These are phyloP conservation scores for Trichoderma semiorbis DNA, from an alignment of 2,329 filamentous ascomycete species.

Conservation along the genomic window DNA sequence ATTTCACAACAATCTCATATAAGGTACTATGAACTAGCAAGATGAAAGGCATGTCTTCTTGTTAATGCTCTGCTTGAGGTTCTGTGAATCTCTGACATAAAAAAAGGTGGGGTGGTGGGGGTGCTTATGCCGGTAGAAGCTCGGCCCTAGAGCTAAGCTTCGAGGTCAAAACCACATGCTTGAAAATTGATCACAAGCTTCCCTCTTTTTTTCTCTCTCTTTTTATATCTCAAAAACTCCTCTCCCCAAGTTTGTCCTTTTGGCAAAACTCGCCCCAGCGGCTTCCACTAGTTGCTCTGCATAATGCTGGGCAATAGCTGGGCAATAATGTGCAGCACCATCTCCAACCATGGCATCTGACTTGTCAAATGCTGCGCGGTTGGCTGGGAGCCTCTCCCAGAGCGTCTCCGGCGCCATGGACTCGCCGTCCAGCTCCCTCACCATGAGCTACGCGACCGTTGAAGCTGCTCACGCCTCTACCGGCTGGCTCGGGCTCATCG, in stretches of 20 bases:
- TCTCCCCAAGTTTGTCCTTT: conserved; percentile 9
- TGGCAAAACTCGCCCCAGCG: conserved; percentile 18
- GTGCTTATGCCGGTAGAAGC: conserved; percentile 12
- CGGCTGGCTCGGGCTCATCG: conserved; percentile 58
- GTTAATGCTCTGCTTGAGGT: neutral
- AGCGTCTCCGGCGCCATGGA: conserved; percentile 33
- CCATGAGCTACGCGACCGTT: conserved; percentile 35
- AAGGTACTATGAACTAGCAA: neutral
- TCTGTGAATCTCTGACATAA: conserved; percentile 6
- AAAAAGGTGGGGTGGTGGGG: conserved; percentile 12
- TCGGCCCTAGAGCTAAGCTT: conserved; percentile 15
- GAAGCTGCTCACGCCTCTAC: conserved; percentile 37
- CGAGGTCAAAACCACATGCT: conserved; percentile 18
- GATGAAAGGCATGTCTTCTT: neutral
- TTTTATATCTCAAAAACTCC: neutral
- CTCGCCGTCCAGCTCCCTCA: conserved; percentile 31
- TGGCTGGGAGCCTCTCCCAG: conserved; percentile 33
- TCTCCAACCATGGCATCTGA: conserved; percentile 41
- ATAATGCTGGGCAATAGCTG: conserved; percentile 39
- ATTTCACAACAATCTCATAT: neutral
- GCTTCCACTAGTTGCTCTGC: conserved; percentile 27
- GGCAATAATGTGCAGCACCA: conserved; percentile 30
- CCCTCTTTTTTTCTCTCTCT: conserved; percentile 12
- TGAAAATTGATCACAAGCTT: conserved; percentile 12
- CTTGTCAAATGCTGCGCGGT: conserved; percentile 36